A percentile compares a stretch with the other conserved stretches of the same genome.
phyloP scores from a whole-genome alignment of 1,139 yeast species.

The Yarrowia galli region DNA sequence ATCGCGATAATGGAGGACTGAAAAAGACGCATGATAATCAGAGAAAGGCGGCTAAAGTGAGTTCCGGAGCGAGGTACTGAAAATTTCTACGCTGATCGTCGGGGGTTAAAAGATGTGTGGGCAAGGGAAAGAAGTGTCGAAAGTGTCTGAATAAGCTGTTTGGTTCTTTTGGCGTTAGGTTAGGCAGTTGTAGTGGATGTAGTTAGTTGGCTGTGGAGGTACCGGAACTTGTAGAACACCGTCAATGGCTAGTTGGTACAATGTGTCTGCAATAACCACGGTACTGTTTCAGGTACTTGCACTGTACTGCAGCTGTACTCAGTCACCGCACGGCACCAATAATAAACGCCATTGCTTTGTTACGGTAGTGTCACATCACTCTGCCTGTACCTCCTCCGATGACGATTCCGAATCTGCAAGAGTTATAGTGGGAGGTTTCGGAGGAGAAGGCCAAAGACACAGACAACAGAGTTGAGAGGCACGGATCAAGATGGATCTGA shows the following conservation, averaged over 20 bases:
- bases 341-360: too few species aligned
- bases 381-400: not conserved
- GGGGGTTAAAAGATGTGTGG: not conserved
- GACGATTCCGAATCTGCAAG: constrained; percentile 8
- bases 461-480: not conserved
- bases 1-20: not conserved
- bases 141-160: not conserved
- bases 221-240: too few species aligned
- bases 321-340: too few species aligned
- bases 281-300: too few species aligned
- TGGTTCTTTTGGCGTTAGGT: not conserved
- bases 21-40: not conserved
- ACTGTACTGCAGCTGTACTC: too few species aligned
- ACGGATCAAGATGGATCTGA: constrained; percentile 8
- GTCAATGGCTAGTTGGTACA: too few species aligned
- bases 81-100: not conserved
- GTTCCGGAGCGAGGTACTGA: not conserved
- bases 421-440: constrained; percentile 5
- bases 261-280: too few species aligned
- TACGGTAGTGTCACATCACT: not conserved
- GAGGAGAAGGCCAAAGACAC: not conserved
- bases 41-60: too few species aligned
- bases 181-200: too few species aligned
- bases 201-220: too few species aligned
- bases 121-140: not conserved